Percentiles rank a stretch among this genome's conserved stretches.
phyloP scores from a whole-genome alignment of 768 basidiomycete species.

The Lactarius pseudohatsudake region DNA sequence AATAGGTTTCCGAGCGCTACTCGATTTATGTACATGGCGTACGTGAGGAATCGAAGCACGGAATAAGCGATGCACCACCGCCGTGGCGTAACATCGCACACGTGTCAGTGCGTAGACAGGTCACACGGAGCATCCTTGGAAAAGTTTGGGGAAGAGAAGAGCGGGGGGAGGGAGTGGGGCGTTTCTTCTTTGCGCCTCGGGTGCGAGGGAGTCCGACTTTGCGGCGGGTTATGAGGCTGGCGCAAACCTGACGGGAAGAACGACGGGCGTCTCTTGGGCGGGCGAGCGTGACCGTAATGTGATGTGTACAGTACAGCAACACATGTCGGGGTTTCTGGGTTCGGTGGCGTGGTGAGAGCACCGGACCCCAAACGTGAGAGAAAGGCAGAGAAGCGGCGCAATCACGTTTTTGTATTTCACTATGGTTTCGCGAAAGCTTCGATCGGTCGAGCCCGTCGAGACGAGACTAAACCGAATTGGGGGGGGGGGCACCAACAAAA shows the following conservation, averaged over 20 bases:
- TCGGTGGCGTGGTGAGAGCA: neutral
- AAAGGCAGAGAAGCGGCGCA: neutral
- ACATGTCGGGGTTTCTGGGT: neutral
- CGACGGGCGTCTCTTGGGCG: neutral
- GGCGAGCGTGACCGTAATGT: neutral
- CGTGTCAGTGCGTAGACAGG: slow-evolving; percentile 10
- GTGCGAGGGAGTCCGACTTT: neutral
- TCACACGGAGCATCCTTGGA: neutral
- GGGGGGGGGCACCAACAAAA: neutral
- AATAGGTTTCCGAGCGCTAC: slow-evolving; percentile 9
- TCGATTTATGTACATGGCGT: slow-evolving; percentile 16
- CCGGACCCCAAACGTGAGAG: slow-evolving; percentile 11
- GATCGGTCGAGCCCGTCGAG: slow-evolving; percentile 9
- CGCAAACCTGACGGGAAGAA: neutral
- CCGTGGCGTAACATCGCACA: slow-evolving; percentile 11
- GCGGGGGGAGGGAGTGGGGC: neutral
- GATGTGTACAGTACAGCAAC: neutral
- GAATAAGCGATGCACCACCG: slow-evolving; percentile 14
- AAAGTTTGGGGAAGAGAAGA: neutral
- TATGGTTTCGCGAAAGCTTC: slow-evolving; percentile 6
- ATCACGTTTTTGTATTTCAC: slow-evolving; percentile 3
- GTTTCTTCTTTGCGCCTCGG: neutral
- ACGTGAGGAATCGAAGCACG: slow-evolving; percentile 23
- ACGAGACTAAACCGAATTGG: slow-evolving; percentile 20
- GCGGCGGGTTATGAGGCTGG: neutral